Conservation (phyloP, 768 basidiomycete genomes). For the Collybia mongolica region DNA sequence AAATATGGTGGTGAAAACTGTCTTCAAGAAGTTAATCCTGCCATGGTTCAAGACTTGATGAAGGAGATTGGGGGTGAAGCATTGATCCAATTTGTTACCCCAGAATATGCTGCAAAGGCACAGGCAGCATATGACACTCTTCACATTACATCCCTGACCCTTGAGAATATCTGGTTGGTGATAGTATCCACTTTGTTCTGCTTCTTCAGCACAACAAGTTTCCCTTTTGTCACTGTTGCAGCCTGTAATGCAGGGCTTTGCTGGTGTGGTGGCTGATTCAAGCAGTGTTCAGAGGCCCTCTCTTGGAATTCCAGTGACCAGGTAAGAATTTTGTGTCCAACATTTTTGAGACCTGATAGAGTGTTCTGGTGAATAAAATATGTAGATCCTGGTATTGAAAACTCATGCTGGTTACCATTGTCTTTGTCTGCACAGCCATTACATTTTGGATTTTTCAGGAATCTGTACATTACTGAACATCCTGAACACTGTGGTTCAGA, state of each 20-base stretch:
- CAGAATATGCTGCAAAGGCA: not conserved
- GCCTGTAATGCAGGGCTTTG: not conserved
- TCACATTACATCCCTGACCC: not conserved
- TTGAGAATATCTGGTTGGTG: constrained; percentile 3
- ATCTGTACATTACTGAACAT: not conserved
- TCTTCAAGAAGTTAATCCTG: constrained; percentile 16
- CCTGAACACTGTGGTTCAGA: not conserved
- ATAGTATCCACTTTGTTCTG: not conserved
- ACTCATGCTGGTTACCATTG: not conserved
- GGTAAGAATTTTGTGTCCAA: not conserved
- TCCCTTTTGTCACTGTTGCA: not conserved
- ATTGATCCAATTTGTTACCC: constrained; percentile 14
- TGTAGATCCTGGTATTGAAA: not conserved
- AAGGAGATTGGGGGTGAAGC: constrained; percentile 19
- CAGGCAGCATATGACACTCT: constrained; percentile 2
- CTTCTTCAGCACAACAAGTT: not conserved
- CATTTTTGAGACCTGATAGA: not conserved
- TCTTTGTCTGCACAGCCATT: not conserved
- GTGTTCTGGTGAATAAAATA: not conserved
- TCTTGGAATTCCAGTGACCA: not conserved
- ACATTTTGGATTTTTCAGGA: not conserved
- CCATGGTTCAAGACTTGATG: constrained; percentile 17
- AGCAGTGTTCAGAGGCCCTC: not conserved
- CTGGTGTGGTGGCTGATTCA: not conserved
- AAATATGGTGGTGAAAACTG: constrained; percentile 17